Base-by-base conservation (phyloP, 2,329 filamentous ascomycete species). In the Diplocarpon mali region DNA sequence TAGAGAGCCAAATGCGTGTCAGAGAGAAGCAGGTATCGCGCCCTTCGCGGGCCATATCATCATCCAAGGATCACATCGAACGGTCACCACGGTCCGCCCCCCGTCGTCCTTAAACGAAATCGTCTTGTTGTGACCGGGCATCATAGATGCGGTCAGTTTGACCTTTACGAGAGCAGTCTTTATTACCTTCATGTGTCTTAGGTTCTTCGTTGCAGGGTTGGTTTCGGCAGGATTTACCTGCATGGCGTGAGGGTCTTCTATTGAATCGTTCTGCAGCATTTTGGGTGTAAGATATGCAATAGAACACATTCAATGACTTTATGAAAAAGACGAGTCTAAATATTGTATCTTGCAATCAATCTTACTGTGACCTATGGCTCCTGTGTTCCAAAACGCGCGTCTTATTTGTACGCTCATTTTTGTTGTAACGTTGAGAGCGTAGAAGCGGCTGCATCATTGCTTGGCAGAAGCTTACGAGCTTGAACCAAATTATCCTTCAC, bases 1-100 rank as follows among this genome's bases (percentile, higher is more conserved):
- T 85, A 72, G 67, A 44, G 42, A 38, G 46, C 38, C 24, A 42
- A 41, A 43, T 46, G 17, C 41, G 44, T 45, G 36, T 49, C 42
- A 46, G 41, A 43, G 48, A 49, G 45, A 46, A 52, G 42, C 20
- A 38, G 47, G 50, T 32, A 53, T 55, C 47, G 46, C 50, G 29
- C 28, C 42, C 35, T 27, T 15, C 35, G 41, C 17, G 45, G 44
- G 32, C 35, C 36, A n/a, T 44, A 50, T 49, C 42, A 49, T 47
- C 40, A 42, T 45, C 47, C 40, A 45, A 29, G 35, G 30, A 32
- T 34, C 16, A 35, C 45, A 36, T 47, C 41, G 24, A 39, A 36
- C 35, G 49, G 44, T 46, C 44, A 45, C 43, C 30, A 49, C 40
- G 41, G 40, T 45, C 38, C 47, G 48, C 36, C 41, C 17, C 30